These are phyloP conservation scores for Phanerodontia chrysosporium DNA, from an alignment of 768 basidiomycete species.

Conservation along the genomic window DNA sequence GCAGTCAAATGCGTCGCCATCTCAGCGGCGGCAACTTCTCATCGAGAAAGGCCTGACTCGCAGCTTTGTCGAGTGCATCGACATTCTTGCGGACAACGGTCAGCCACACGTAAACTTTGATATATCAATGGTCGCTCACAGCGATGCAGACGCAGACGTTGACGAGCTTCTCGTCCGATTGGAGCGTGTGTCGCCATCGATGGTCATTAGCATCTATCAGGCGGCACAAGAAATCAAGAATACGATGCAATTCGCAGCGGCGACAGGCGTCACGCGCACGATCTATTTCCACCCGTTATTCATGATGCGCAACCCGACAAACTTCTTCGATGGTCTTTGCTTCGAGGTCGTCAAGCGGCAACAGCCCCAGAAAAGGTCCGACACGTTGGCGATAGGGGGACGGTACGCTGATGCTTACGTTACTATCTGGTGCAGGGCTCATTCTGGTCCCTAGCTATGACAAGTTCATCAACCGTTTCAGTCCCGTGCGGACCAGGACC, in stretches of 20 bases:
- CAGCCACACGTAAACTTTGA: slow-evolving; percentile 13
- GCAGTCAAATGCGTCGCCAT: slow-evolving; percentile 57
- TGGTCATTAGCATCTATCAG: slow-evolving; percentile 45
- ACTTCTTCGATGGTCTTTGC: slow-evolving; percentile 69
- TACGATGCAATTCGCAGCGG: slow-evolving; percentile 53
- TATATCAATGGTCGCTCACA: background rate
- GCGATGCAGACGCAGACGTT: slow-evolving; percentile 51
- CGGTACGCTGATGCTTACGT: slow-evolving; percentile 43
- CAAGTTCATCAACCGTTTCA: slow-evolving; percentile 57
- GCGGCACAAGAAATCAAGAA: slow-evolving; percentile 59
- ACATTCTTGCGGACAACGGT: slow-evolving; percentile 63
- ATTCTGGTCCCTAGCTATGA: slow-evolving; percentile 53
- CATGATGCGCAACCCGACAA: slow-evolving; percentile 63
- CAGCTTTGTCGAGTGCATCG: slow-evolving; percentile 69
- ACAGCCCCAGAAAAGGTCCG: slow-evolving; percentile 42
- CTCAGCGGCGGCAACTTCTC: slow-evolving; percentile 67
- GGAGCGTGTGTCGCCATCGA: slow-evolving; percentile 54
- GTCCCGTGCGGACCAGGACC: slow-evolving; percentile 47
- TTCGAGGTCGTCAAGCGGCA: slow-evolving; percentile 65
- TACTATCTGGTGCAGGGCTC: background rate
- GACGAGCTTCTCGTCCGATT: slow-evolving; percentile 52
- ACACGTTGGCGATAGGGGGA: slow-evolving; percentile 79
- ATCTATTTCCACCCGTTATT: slow-evolving; percentile 64
- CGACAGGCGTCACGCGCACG: slow-evolving; percentile 58
- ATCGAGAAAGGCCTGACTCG: slow-evolving; percentile 67